Percentiles rank a stretch among this genome's conserved stretches.
Evolutionary conservation across 495 filamentous ascomycete genomes (phyloP).

Genomic region (Hyaloscypha bicolor): DNA sequence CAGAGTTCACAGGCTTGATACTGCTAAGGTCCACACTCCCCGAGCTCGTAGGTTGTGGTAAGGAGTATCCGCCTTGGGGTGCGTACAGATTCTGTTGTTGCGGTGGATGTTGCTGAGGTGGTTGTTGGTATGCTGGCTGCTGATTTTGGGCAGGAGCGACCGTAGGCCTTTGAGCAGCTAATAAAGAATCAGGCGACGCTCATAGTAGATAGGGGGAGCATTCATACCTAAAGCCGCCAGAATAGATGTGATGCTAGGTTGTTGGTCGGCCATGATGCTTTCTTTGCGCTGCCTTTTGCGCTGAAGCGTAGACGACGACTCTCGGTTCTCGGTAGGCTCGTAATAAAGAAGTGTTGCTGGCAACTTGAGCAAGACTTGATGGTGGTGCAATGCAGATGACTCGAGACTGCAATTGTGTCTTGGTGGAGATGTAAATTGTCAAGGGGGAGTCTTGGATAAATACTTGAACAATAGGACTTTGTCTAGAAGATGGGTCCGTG

Average conservation of each 20-base stretch:
- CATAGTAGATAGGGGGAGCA: background rate
- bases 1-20: slow-evolving; percentile 72
- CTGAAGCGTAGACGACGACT: background rate
- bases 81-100: slow-evolving; percentile 41
- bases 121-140: slow-evolving; percentile 45
- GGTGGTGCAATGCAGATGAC: background rate
- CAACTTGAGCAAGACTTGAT: background rate
- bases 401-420: background rate
- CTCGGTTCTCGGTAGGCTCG: background rate
- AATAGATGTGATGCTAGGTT: slow-evolving; percentile 53
- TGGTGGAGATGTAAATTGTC: background rate
- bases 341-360: background rate
- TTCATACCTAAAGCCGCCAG: slow-evolving; percentile 55
- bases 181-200: slow-evolving; percentile 19
- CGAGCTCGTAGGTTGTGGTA: slow-evolving; percentile 69
- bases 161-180: slow-evolving; percentile 48
- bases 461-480: background rate
- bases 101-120: slow-evolving; percentile 30
- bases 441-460: background rate
- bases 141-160: slow-evolving; percentile 44
- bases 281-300: slow-evolving; percentile 2
- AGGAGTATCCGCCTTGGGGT: slow-evolving; percentile 44
- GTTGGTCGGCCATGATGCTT: slow-evolving; percentile 42
- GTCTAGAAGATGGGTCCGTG: background rate
- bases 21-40: slow-evolving; percentile 74